phyloP scores from a whole-genome alignment of 306 rosid species.

The Cucurbita pepo region DNA sequence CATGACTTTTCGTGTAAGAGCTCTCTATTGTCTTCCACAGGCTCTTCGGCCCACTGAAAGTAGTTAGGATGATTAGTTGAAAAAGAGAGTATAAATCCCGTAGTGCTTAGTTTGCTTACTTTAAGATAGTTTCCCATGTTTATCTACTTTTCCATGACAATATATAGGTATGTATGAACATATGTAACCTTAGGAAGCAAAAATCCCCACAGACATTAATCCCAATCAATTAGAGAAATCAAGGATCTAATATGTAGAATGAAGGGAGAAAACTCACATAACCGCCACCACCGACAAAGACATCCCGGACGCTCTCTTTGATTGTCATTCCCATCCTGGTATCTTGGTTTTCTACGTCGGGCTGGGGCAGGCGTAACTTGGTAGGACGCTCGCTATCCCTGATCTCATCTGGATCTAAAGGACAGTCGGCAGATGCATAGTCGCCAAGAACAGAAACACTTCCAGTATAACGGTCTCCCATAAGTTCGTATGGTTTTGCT shows the following conservation, averaged over 20 bases:
- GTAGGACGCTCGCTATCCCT: slow-evolving; percentile 97
- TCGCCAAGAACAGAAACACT: slow-evolving; percentile 92
- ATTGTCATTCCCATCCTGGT: slow-evolving; percentile 76
- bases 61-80: not conserved
- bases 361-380: slow-evolving; percentile 81
- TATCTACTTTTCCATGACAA: not conserved
- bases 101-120: not conserved
- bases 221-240: not conserved
- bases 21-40: not conserved
- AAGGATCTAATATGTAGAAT: slow-evolving; percentile 8
- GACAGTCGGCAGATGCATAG: slow-evolving; percentile 79
- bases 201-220: not conserved
- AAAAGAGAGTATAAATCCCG: not conserved
- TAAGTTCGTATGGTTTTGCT: slow-evolving; percentile 83
- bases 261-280: slow-evolving; percentile 49
- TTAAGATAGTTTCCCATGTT: not conserved
- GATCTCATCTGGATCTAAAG: slow-evolving; percentile 95
- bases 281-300: slow-evolving; percentile 80
- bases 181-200: not conserved
- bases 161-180: not conserved
- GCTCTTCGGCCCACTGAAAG: not conserved
- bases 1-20: not conserved
- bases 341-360: slow-evolving; percentile 43
- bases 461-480: slow-evolving; percentile 79
- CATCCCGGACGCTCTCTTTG: slow-evolving; percentile 87